phyloP scores from a whole-genome alignment of 2,329 filamentous ascomycete species.

The Fusarium sp. region DNA sequence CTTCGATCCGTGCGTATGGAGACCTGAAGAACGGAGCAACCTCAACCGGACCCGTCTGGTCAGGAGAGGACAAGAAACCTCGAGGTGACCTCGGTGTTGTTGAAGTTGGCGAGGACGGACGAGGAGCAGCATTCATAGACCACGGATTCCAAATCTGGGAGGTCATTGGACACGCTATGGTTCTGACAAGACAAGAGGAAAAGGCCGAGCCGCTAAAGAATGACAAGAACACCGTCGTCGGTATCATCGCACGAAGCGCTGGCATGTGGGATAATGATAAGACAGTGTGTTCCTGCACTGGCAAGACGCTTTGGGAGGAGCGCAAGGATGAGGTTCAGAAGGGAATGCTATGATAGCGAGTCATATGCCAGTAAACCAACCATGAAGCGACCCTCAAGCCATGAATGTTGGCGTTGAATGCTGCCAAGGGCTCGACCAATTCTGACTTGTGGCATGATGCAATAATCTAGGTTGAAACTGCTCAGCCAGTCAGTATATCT shows the following conservation, averaged over 20 bases:
- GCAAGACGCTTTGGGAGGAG: constrained; percentile 99
- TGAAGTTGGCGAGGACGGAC: constrained; percentile 80
- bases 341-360: constrained; percentile 82
- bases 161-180: constrained; percentile 92
- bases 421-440: constrained; percentile 24
- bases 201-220: constrained; percentile 72
- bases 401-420: constrained; percentile 16
- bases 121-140: constrained; percentile 86
- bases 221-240: constrained; percentile 88
- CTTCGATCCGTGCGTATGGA: constrained; percentile 87
- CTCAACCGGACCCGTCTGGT: constrained; percentile 88
- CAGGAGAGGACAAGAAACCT: constrained; percentile 65
- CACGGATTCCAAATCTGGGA: constrained; percentile 92
- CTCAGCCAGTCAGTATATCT: constrained; percentile 17
- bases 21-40: constrained; percentile 88
- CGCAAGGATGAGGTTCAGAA: constrained; percentile 88
- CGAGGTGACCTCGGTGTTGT: constrained; percentile 78
- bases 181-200: constrained; percentile 79
- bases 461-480: constrained; percentile 15
- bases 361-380: constrained; percentile 23
- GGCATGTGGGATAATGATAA: constrained; percentile 99
- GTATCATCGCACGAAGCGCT: constrained; percentile 94
- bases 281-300: constrained; percentile 96
- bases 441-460: constrained; percentile 39
- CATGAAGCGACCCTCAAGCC: constrained; percentile 14